These are phyloP conservation scores for Phytopythium litorale DNA, from an alignment of 352 stramenopile genomes.

Conservation along the genomic window DNA sequence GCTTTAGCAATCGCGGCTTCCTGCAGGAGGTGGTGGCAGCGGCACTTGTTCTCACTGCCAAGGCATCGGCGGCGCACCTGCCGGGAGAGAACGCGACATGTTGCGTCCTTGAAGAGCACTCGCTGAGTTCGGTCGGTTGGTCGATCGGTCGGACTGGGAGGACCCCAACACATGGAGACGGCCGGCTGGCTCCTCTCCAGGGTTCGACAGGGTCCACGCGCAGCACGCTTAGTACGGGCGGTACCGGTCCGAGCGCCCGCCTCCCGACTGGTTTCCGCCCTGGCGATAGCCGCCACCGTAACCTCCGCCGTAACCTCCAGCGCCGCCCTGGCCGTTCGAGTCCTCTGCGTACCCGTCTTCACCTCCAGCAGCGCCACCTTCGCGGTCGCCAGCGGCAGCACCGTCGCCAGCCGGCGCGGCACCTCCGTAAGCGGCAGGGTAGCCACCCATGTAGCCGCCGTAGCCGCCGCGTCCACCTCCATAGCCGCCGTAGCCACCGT, in stretches of 20 bases:
- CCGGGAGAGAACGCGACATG: not conserved
- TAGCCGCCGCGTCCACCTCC: conserved; percentile 24
- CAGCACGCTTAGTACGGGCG: conserved; percentile 63
- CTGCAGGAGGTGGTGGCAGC: not conserved
- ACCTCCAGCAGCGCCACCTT: conserved; percentile 28
- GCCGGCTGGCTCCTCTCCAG: not conserved
- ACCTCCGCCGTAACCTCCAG: conserved; percentile 25
- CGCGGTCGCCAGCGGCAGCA: conserved; percentile 25
- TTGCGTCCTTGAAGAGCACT: not conserved
- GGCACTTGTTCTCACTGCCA: not conserved
- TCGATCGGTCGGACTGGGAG: not conserved
- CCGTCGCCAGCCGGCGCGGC: conserved; percentile 27
- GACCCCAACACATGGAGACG: not conserved
- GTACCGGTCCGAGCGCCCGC: conserved; percentile 76
- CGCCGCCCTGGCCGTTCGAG: conserved; percentile 15
- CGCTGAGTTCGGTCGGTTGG: not conserved
- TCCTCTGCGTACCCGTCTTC: conserved; percentile 29
- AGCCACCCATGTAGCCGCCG: conserved; percentile 28
- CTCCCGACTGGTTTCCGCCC: conserved; percentile 47
- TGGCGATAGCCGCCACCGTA: conserved; percentile 47
- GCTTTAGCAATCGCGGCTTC: not conserved
- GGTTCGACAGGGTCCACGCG: not conserved
- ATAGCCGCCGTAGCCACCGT: conserved; percentile 42
- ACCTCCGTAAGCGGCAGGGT: conserved; percentile 23
- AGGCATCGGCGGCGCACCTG: not conserved